These are phyloP conservation scores for Abrus precatorius DNA, from an alignment of 306 rosid species.

Conservation along the genomic window DNA sequence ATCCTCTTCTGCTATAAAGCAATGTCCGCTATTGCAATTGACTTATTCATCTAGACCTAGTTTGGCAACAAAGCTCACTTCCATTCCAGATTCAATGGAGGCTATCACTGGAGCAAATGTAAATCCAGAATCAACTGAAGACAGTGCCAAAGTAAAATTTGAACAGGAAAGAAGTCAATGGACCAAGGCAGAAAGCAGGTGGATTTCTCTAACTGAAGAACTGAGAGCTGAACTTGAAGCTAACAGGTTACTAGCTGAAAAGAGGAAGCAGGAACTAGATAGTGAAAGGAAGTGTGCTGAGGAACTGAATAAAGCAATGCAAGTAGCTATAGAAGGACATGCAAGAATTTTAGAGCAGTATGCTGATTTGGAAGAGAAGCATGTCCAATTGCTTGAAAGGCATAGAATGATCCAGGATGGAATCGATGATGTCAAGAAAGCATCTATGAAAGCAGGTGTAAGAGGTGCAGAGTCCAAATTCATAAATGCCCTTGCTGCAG, in stretches of 20 bases:
- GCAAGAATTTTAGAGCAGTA: slow-evolving; percentile 82
- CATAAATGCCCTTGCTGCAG: slow-evolving; percentile 83
- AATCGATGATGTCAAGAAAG: slow-evolving; percentile 78
- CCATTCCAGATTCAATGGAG: slow-evolving; percentile 61
- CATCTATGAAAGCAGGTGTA: slow-evolving; percentile 81
- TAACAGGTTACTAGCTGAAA: slow-evolving; percentile 67
- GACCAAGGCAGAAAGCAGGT: slow-evolving; percentile 79
- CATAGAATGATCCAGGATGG: slow-evolving; percentile 83
- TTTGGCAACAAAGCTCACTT: slow-evolving; percentile 56
- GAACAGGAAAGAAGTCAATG: slow-evolving; percentile 73
- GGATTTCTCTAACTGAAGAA: slow-evolving; percentile 87
- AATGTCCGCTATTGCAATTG: slow-evolving; percentile 61
- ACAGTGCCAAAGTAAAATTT: slow-evolving; percentile 61
- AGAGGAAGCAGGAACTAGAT: slow-evolving; percentile 72
- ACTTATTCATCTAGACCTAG: slow-evolving; percentile 60
- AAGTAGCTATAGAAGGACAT: slow-evolving; percentile 79
- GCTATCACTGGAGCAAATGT: slow-evolving; percentile 54
- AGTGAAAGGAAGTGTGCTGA: slow-evolving; percentile 78
- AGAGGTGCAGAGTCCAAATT: slow-evolving; percentile 84
- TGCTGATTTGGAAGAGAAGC: slow-evolving; percentile 94
- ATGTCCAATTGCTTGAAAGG: slow-evolving; percentile 81
- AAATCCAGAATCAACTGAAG: slow-evolving; percentile 65
- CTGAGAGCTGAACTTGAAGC: slow-evolving; percentile 83
- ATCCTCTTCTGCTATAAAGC: slow-evolving; percentile 57
- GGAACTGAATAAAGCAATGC: slow-evolving; percentile 85